Conservation (phyloP, 257 asterid genomes). For the Solanum medicagineum region DNA sequence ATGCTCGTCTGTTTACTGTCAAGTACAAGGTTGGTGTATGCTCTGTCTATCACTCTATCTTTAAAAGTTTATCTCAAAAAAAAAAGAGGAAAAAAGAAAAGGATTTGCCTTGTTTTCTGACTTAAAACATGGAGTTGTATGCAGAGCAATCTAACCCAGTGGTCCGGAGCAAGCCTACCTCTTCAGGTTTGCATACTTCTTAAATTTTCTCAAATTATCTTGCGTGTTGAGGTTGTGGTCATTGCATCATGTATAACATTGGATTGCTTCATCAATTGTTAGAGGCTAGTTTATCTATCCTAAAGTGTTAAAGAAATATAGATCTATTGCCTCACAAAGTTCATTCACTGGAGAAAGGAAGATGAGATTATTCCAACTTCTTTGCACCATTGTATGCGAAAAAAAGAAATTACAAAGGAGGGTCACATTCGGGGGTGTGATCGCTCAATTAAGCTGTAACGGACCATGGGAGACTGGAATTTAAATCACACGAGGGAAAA, state of each 20-base stretch:
- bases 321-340: not conserved
- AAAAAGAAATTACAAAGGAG: not conserved
- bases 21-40: conserved; percentile 65
- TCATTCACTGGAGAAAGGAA: not conserved
- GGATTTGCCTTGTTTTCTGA: not conserved
- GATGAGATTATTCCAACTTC: not conserved
- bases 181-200: conserved; percentile 60
- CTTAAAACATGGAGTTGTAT: not conserved
- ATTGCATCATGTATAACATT: not conserved
- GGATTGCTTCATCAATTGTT: not conserved
- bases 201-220: not conserved
- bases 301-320: not conserved
- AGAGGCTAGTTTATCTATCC: not conserved
- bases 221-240: not conserved
- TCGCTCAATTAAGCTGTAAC: not conserved
- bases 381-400: not conserved
- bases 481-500: not conserved
- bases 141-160: conserved; percentile 97
- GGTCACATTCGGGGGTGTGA: not conserved
- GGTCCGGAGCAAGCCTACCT: conserved; percentile 99
- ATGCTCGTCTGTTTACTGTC: conserved; percentile 88
- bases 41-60: not conserved
- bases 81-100: not conserved
- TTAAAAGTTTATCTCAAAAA: not conserved
- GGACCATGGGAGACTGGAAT: not conserved